phyloP scores from a whole-genome alignment of 805 yeast species.

The Ogataea parapolymorpha region DNA sequence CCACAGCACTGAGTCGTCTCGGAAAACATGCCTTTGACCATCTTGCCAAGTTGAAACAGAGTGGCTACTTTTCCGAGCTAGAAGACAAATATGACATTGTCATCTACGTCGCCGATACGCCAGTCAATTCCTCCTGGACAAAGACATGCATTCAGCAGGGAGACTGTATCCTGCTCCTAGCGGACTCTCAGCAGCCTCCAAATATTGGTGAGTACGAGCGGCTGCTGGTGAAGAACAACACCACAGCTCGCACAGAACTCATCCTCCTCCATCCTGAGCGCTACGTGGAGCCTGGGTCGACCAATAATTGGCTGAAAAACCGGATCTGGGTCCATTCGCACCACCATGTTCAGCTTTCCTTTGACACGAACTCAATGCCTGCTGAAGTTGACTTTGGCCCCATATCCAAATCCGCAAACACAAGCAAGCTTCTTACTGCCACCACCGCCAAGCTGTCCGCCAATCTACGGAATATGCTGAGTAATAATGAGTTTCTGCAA shows the following conservation, averaged over 20 bases:
- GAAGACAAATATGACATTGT: slow-evolving; percentile 90
- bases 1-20: slow-evolving; percentile 70
- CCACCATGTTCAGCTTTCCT: slow-evolving; percentile 79
- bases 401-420: slow-evolving; percentile 1
- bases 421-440: slow-evolving; percentile 16
- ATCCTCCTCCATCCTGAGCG: slow-evolving; percentile 81
- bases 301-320: slow-evolving; percentile 78
- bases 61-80: slow-evolving; percentile 85
- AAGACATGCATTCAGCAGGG: slow-evolving; percentile 91
- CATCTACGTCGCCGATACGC: slow-evolving; percentile 83
- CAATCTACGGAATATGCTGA: slow-evolving; percentile 27
- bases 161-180: slow-evolving; percentile 85
- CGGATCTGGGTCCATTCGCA: slow-evolving; percentile 91
- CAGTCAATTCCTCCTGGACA: slow-evolving; percentile 84
- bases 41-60: slow-evolving; percentile 76
- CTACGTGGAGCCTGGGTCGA: slow-evolving; percentile 79
- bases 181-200: slow-evolving; percentile 74
- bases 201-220: slow-evolving; percentile 84
- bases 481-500: slow-evolving; percentile 29
- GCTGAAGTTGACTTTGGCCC: slow-evolving; percentile 19
- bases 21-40: slow-evolving; percentile 94
- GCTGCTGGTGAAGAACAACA: slow-evolving; percentile 65
- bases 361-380: slow-evolving; percentile 11
- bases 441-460: slow-evolving; percentile 26
- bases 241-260: slow-evolving; percentile 85